Percentiles rank a stretch among this genome's conserved stretches.
Conservation (phyloP, 179 eudicot species). For the Carnegiea gigantea region DNA sequence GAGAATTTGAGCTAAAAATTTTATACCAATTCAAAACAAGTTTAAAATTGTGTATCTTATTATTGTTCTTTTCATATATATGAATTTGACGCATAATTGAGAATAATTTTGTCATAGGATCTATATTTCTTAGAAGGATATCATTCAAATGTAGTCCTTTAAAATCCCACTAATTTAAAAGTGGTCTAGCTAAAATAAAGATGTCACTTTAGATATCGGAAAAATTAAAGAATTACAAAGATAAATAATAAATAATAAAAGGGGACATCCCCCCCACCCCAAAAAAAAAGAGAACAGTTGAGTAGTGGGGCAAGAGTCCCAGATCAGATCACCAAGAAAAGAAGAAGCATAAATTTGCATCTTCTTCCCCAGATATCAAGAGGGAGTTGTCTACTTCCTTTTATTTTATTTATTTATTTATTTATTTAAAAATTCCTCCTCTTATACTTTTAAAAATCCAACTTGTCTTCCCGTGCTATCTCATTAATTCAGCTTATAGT, state of each 20-base stretch:
- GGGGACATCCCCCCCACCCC: background rate
- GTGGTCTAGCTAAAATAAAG: background rate
- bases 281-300: background rate
- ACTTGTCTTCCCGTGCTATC: background rate
- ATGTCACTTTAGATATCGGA: slow-evolving; percentile 9
- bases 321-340: slow-evolving; percentile 2
- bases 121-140: background rate
- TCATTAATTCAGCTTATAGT: background rate
- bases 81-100: too few relatives aligned
- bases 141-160: background rate
- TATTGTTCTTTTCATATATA: too few relatives aligned
- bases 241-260: background rate
- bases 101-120: too few relatives aligned
- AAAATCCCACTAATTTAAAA: background rate
- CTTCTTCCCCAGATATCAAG: background rate
- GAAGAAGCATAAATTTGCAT: background rate
- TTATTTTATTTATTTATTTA: background rate
- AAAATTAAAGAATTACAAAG: background rate
- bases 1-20: too few relatives aligned
- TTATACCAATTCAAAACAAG: too few relatives aligned
- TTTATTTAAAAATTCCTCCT: background rate
- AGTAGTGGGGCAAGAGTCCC: slow-evolving; percentile 1
- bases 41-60: too few relatives aligned
- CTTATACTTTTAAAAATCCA: background rate
- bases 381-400: background rate